Evolutionary conservation across 2,329 filamentous ascomycete species (phyloP).

Genomic region (Parastagonospora avenae): DNA sequence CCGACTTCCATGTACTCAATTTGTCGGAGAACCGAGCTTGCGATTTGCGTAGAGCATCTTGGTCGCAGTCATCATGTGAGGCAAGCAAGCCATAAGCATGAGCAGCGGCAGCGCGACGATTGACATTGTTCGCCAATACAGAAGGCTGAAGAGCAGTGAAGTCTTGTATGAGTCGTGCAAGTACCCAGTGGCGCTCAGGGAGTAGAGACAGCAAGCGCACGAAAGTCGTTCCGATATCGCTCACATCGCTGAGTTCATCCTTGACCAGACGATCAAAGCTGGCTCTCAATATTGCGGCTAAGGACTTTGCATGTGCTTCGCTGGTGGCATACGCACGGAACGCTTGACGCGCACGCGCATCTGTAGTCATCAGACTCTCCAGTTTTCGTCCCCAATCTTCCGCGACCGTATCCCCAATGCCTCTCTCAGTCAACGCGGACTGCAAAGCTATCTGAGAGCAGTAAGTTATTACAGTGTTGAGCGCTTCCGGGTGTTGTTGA

Average conservation of each 20-base stretch:
- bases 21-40: conserved; percentile 55
- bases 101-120: conserved; percentile 69
- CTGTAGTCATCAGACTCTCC: conserved; percentile 72
- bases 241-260: conserved; percentile 48
- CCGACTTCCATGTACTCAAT: conserved; percentile 59
- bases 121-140: conserved; percentile 73
- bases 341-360: conserved; percentile 66
- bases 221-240: conserved; percentile 55
- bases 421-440: conserved; percentile 57
- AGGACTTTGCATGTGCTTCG: conserved; percentile 39
- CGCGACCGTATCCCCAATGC: conserved; percentile 62
- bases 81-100: conserved; percentile 77
- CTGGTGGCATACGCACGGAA: conserved; percentile 58
- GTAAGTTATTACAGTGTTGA: conserved; percentile 73
- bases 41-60: conserved; percentile 49
- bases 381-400: conserved; percentile 85
- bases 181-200: conserved; percentile 53
- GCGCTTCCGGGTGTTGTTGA: conserved; percentile 55
- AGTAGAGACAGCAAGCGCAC: conserved; percentile 61
- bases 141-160: conserved; percentile 61
- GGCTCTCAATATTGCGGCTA: conserved; percentile 51
- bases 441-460: conserved; percentile 66
- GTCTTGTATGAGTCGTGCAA: conserved; percentile 38
- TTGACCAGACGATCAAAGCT: conserved; percentile 53
- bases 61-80: conserved; percentile 61